Evolutionary conservation across 176 grass and related monocot species (phyloP).

Genomic region (Saccharum officinarum): DNA sequence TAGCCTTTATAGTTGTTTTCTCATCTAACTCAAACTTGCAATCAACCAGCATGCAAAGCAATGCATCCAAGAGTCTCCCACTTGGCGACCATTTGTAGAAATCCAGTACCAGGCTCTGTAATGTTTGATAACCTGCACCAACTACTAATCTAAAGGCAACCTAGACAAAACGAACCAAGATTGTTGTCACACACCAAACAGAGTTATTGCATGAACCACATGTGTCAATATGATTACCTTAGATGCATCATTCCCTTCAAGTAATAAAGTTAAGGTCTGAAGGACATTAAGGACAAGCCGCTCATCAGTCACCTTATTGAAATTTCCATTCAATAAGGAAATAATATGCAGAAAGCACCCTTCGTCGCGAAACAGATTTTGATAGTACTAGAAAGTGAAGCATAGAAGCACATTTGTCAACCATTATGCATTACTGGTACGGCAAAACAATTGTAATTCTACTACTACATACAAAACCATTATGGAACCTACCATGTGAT

Average conservation of each 20-base stretch:
- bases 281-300: constrained; percentile 88
- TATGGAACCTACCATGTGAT: constrained; percentile 56
- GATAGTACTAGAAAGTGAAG: constrained; percentile 68
- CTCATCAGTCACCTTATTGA: constrained; percentile 71
- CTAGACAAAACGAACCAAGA: constrained; percentile 54
- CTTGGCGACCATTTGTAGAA: constrained; percentile 91
- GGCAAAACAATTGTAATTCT: constrained; percentile 24
- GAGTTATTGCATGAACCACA: constrained; percentile 24
- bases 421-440: constrained; percentile 1
- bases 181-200: background rate
- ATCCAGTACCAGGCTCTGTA: constrained; percentile 88
- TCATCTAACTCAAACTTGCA: constrained; percentile 80
- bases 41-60: constrained; percentile 95
- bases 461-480: constrained; percentile 19
- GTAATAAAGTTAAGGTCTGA: constrained; percentile 77
- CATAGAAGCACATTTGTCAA: constrained; percentile 27
- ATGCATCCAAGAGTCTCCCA: constrained; percentile 63
- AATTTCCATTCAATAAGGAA: constrained; percentile 81
- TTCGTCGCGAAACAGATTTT: constrained; percentile 72
- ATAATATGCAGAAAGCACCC: constrained; percentile 96
- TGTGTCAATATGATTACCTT: constrained; percentile 57
- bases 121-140: constrained; percentile 88
- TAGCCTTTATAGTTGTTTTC: constrained; percentile 79
- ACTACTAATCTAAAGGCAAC: constrained; percentile 81
- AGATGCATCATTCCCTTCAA: constrained; percentile 77